phyloP scores from a whole-genome alignment of 257 asterid genomes.

The Jacaranda mimosifolia region DNA sequence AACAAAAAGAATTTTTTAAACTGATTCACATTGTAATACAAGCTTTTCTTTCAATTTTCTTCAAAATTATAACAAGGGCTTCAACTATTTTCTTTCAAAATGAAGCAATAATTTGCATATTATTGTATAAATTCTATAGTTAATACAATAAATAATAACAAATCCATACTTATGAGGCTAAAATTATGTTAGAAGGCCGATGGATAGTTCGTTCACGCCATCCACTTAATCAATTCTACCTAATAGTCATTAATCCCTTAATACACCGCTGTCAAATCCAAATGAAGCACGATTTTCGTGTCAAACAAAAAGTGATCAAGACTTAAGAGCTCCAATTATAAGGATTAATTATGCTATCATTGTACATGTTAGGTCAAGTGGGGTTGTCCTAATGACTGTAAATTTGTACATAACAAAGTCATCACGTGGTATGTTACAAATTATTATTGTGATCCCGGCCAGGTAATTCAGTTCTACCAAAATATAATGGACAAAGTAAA shows the following conservation, averaged over 20 bases:
- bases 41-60: too few species aligned
- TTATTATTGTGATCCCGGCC: neutral
- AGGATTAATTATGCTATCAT: neutral
- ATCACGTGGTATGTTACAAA: neutral
- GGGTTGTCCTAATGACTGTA: neutral
- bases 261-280: neutral
- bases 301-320: neutral
- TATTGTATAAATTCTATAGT: too few species aligned
- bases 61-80: too few species aligned
- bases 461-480: too few species aligned
- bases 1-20: too few species aligned
- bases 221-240: neutral
- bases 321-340: neutral
- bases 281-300: neutral
- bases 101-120: too few species aligned
- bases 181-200: neutral
- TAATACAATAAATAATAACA: neutral
- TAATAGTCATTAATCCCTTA: neutral
- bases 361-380: neutral
- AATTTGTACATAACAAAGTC: neutral
- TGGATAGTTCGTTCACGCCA: neutral
- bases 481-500: too few species aligned
- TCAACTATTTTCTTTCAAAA: too few species aligned
- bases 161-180: too few species aligned
- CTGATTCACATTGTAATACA: too few species aligned